phyloP scores from a whole-genome alignment of 345 rosid genomes.

The Populus davidiana region DNA sequence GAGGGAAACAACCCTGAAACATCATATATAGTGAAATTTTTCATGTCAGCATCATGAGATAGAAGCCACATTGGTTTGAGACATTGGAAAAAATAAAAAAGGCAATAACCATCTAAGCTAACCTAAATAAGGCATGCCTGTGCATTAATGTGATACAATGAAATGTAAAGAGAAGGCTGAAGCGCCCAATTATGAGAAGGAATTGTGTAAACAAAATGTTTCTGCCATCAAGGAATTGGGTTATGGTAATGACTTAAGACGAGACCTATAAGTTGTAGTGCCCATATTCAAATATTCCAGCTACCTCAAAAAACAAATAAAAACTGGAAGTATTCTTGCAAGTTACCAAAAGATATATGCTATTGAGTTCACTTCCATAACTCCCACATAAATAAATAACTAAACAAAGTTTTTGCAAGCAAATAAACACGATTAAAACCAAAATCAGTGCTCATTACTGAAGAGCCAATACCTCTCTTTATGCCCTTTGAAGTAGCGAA shows the following conservation, averaged over 20 bases:
- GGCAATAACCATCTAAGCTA: neutral
- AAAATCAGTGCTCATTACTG: neutral
- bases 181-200: neutral
- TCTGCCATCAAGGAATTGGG: neutral
- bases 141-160: neutral
- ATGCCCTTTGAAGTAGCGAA: slow-evolving; percentile 97
- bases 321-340: neutral
- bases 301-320: neutral
- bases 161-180: neutral
- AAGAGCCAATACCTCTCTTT: slow-evolving; percentile 58
- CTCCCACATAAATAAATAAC: neutral
- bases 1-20: slow-evolving; percentile 82
- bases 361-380: neutral
- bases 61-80: neutral
- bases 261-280: neutral
- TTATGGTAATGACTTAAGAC: neutral
- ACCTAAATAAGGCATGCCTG: neutral
- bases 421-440: neutral
- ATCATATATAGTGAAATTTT: slow-evolving; percentile 11
- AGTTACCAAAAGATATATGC: neutral
- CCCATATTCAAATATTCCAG: neutral
- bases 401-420: neutral
- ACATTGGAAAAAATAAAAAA: neutral
- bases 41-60: slow-evolving; percentile 2
- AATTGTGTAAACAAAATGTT: neutral